Percentiles rank a stretch among this genome's conserved stretches.
phyloP scores from a whole-genome alignment of 208 protist species.

The Crithidia bombi region DNA sequence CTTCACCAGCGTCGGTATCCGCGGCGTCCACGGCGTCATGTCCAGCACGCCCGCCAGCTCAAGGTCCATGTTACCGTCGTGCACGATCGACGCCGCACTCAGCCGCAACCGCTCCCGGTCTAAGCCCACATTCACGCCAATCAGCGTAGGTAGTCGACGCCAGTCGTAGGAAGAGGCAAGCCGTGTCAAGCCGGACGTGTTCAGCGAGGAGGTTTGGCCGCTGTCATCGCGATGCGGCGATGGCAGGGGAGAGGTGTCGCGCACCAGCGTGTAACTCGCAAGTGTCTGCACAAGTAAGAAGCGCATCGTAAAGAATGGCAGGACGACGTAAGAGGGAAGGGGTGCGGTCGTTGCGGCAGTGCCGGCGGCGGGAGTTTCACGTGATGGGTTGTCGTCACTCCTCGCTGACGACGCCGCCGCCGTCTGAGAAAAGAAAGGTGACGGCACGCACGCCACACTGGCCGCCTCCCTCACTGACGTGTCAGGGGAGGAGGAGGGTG shows the following conservation, averaged over 20 bases:
- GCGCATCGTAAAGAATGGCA: conserved; percentile 22
- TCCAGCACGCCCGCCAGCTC: conserved; percentile 68
- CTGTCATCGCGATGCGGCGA: conserved; percentile 23
- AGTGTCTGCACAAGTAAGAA: conserved; percentile 58
- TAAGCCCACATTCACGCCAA: conserved; percentile 59
- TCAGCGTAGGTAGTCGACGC: conserved; percentile 64
- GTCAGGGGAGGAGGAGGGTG: not conserved
- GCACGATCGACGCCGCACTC: conserved; percentile 74
- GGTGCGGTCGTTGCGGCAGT: not conserved
- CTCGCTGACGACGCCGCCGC: too few relatives aligned
- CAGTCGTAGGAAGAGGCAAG: conserved; percentile 44
- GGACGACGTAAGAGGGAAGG: conserved; percentile 16
- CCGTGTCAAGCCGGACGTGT: conserved; percentile 6
- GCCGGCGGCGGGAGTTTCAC: not conserved
- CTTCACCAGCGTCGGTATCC: conserved; percentile 66
- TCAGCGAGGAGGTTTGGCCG: conserved; percentile 9
- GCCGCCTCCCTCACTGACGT: too few relatives aligned
- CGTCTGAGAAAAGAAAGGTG: conserved; percentile 1
- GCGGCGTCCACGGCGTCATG: conserved; percentile 52
- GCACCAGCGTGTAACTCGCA: conserved; percentile 35
- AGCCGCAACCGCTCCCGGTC: conserved; percentile 57
- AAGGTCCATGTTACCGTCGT: conserved; percentile 63
- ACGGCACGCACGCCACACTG: conserved; percentile 25
- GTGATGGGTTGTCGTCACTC: not conserved
- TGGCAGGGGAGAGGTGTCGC: conserved; percentile 7